Evolutionary conservation across 495 filamentous ascomycete species (phyloP).

Genomic region (Platismatia glauca): DNA sequence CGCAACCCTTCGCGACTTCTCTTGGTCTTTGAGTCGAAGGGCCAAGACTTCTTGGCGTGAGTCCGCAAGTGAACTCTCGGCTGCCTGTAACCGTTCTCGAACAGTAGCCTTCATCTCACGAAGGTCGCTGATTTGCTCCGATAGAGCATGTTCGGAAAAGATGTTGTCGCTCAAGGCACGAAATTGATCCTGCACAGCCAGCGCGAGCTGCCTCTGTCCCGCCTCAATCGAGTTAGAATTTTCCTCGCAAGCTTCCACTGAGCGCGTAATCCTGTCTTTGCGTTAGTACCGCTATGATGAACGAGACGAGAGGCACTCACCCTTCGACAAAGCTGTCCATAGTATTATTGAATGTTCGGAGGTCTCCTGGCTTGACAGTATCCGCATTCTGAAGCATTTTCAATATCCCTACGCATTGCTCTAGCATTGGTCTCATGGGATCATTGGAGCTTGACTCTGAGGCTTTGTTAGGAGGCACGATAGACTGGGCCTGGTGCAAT

Average conservation of each 20-base stretch:
- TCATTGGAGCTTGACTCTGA: slow-evolving; percentile 2
- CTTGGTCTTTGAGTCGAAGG: slow-evolving; percentile 10
- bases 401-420: slow-evolving; percentile 16
- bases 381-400: slow-evolving; percentile 9
- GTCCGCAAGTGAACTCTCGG: slow-evolving; percentile 14
- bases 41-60: slow-evolving; percentile 10
- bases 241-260: slow-evolving; percentile 6
- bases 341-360: slow-evolving; percentile 13
- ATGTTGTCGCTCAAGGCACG: slow-evolving; percentile 7
- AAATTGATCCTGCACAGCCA: slow-evolving; percentile 14
- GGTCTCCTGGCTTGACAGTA: slow-evolving; percentile 12
- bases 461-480: background rate
- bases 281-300: background rate
- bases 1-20: slow-evolving; percentile 9
- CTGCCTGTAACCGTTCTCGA: slow-evolving; percentile 18
- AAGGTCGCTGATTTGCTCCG: slow-evolving; percentile 22
- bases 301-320: background rate
- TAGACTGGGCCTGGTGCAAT: slow-evolving; percentile 5
- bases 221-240: slow-evolving; percentile 5
- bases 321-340: slow-evolving; percentile 8
- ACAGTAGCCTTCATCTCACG: slow-evolving; percentile 22
- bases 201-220: slow-evolving; percentile 12
- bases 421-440: slow-evolving; percentile 11
- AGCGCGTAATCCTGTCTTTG: slow-evolving; percentile 5
- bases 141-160: slow-evolving; percentile 5